Base-by-base conservation (phyloP, 1,139 yeast species). In the Blastobotrys apis region DNA sequence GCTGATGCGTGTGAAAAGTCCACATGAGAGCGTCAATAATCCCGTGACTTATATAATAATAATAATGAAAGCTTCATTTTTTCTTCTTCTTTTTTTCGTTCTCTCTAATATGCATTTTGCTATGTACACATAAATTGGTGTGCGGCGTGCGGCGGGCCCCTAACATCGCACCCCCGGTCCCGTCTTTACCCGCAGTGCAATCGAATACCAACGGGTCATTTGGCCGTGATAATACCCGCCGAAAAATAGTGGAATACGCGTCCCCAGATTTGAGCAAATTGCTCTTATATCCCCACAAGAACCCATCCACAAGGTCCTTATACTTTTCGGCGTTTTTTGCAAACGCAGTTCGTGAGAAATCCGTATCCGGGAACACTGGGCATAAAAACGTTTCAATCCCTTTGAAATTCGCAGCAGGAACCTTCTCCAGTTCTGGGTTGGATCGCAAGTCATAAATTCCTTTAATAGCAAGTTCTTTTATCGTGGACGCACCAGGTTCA, bases 161-260 rank as follows among this genome's bases (percentile, higher is more conserved):
- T n/a, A n/a, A n/a, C n/a, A n/a, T n/a, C n/a, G n/a, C n/a, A n/a
- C n/a, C n/a, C n/a, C 95, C 95, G 0, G 95, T 85, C 39, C 95
- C 72, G 59, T 87, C 95, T 60, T 85, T 85, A 2, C 95, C 95
- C 1, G 92, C 94, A 2, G 88, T 77, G 62, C 95, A 85, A 58
- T 84, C 92, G 62, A 80, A 78, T 5, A 83, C 65, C 49, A 84
- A 67, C 2, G 79, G 76, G 13, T 68, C 67, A n/a, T 67, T 65
- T 2, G 73, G 72, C 27, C 68, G 59, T 50, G 81, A 84, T 35
- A 80, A 68, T 33, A 86, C 67, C 15, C 48, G 52, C 13, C 45
- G 39, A 41, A 59, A 30, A 23, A 57, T 51, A 20, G 47, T 39
- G n/a, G 53, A 41, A 46, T 53, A 53, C 3, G 56, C 43, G 9